Evolutionary conservation across 306 rosid species (phyloP), one percentile per base, ranked within the genome.

Genomic region (Lagenaria siceraria): DNA sequence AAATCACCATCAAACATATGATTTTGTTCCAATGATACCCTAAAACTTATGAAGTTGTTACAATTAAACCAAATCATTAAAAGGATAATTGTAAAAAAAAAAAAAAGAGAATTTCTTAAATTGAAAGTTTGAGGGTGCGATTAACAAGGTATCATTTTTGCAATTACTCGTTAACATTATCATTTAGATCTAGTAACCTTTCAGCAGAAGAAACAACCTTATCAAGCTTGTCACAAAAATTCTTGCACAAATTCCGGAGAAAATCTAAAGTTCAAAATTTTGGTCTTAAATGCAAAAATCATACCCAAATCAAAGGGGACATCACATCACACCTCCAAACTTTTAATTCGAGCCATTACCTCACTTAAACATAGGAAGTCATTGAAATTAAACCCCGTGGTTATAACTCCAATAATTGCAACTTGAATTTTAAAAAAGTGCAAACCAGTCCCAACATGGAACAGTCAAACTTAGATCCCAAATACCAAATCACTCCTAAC

Each of bases 171-270:
- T 25, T 29, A 60, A 27, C 66, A 60, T 60, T 60, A 15, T 12
- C 65, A 60, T 60, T 13, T n/a, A 60, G 38, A 60, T 60, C 9
- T 2, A 60, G 65, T 27, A 13, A 27, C 35, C 0, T 60, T 60
- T 25, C 66, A 60, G 38, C 10, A 25, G 70, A 21, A 80, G 64
- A 77, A 59, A 55, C 40, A n/a, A 85, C 98, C 93, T 93, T 93
- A 62, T 63, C 91, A 64, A 93, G 82, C 89, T 87, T 91, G 71
- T 75, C 87, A 78, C 78, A 87, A 27, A 12, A 2, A 60, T 60
- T 60, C 31, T 10, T 58, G 0, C 25, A 24, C 5, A 22, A 22
- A 21, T 9, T 56, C 31, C 15, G 4, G 29, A 22, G 0, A 22
- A 2, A 10, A 22, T 21, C 15, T 1, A 22, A 56, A 56, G 1